Percentiles rank a stretch among this genome's conserved stretches.
These are phyloP conservation scores for Pichia insulana DNA, from an alignment of 805 yeast genomes.

Conservation along the genomic window DNA sequence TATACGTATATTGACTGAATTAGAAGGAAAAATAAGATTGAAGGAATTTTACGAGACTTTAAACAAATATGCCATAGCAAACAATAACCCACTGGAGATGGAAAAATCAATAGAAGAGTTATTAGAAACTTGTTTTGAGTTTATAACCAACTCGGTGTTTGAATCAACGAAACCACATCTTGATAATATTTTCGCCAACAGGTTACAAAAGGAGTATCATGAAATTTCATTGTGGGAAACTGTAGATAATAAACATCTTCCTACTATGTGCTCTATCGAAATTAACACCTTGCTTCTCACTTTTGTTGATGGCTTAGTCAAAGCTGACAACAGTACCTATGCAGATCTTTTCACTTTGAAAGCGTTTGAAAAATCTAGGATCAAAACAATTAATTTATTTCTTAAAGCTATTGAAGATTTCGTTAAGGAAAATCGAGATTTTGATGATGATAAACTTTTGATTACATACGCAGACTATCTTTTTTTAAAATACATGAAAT, in stretches of 20 bases:
- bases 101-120: conserved; percentile 12
- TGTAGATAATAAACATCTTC: conserved; percentile 8
- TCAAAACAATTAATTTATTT: conserved; percentile 12
- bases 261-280: conserved; percentile 20
- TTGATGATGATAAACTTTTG: conserved; percentile 1
- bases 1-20: conserved; percentile 19
- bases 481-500: conserved; percentile 4
- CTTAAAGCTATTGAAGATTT: conserved; percentile 2
- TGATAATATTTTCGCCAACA: conserved; percentile 5
- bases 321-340: conserved; percentile 18
- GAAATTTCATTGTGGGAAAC: conserved; percentile 18
- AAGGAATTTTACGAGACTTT: conserved; percentile 7
- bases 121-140: conserved; percentile 5
- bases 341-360: conserved; percentile 21
- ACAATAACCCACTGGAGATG: conserved; percentile 10
- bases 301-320: conserved; percentile 13
- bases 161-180: conserved; percentile 9
- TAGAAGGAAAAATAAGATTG: conserved; percentile 19
- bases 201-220: conserved; percentile 13
- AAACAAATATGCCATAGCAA: neutral
- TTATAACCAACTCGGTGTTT: conserved; percentile 7
- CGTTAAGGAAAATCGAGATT: neutral
- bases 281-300: conserved; percentile 16
- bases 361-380: conserved; percentile 13
- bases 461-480: conserved; percentile 12